Evolutionary conservation across 768 basidiomycete genomes (phyloP), one percentile per base, ranked within the genome.

Genomic region (Amylocystis lapponica): DNA sequence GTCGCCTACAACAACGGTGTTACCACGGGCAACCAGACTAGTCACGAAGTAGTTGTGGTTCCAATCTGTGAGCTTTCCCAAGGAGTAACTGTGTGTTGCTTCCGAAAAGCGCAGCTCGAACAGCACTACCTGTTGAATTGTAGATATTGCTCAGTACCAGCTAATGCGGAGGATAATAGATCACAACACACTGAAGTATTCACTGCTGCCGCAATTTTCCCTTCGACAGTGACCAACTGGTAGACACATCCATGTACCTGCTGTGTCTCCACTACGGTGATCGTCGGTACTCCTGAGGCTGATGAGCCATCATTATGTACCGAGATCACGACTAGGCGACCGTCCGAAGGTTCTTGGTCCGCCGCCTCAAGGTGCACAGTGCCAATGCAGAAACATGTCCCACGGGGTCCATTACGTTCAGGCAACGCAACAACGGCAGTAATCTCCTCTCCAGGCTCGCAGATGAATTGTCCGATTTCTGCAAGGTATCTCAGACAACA

Each of bases 21-120:
- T 63, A 2, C 67, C 72, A 36, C 71, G 72, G 3, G 76, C 65
- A 0, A 74, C 77, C 17, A 96, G 63, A 43, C 76, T 80, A 4
- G 76, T 79, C 22, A 93, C 78, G 44, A 86, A 48, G 63, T 93
- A 92, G 43, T 87, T 91, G 57, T 90, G 86, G 50, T 85, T 81
- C 83, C 89, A 93, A 29, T 75, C 68, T 0, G 75, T 59, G 6
- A 78, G 52, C 23, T 68, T 66, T 29, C 67, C 54, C 12, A 86
- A 59, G 9, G 59, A n/a, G n/a, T n/a, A n/a, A n/a, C n/a, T n/a
- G n/a, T n/a, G n/a, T n/a, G n/a, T n/a, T n/a, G n/a, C n/a, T n/a
- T 65, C 77, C 23, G 76, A 58, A 36, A 72, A 31, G 2, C 35
- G 52, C n/a, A 85, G 66, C 75, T 78, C 47, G 32, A 50, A 63